Conservation (phyloP, 371 early-diverging fungal genomes). For the Mortierella sp. region DNA sequence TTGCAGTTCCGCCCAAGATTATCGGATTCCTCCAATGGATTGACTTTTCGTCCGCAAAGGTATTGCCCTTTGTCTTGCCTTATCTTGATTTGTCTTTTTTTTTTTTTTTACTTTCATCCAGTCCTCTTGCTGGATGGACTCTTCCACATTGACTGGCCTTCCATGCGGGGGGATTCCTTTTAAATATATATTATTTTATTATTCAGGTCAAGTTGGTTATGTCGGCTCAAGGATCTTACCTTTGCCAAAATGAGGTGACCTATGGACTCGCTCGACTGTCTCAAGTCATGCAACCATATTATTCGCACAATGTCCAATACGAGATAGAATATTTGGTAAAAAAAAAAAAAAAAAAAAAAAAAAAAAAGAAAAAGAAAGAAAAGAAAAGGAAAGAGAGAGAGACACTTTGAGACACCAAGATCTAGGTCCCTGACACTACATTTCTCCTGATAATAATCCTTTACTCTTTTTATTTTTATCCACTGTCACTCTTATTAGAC, state of each 20-base stretch:
- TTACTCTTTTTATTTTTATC: no score
- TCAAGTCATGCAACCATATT: not conserved
- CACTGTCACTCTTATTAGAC: constrained; percentile 28
- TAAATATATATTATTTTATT: no score
- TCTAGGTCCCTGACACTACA: no score
- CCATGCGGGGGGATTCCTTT: no score
- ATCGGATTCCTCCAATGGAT: constrained; percentile 12
- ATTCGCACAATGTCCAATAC: not conserved
- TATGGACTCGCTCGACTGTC: constrained; percentile 1
- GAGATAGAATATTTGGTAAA: not conserved
- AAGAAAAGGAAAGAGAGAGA: no score
- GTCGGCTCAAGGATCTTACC: not conserved
- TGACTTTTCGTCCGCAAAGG: constrained; percentile 37
- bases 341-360: not conserved
- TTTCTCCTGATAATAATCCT: no score
- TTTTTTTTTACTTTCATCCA: not conserved
- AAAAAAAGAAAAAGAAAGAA: no score
- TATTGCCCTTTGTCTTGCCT: not conserved
- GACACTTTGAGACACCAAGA: no score
- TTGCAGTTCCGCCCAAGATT: constrained; percentile 30
- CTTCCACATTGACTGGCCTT: no score
- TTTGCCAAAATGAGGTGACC: not conserved
- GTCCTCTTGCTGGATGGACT: no score
- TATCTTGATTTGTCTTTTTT: not conserved
- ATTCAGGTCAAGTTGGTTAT: not conserved